Evolutionary conservation across 495 filamentous ascomycete genomes (phyloP), one percentile per base, ranked within the genome.

Genomic region (Trichocladium antarcticum): DNA sequence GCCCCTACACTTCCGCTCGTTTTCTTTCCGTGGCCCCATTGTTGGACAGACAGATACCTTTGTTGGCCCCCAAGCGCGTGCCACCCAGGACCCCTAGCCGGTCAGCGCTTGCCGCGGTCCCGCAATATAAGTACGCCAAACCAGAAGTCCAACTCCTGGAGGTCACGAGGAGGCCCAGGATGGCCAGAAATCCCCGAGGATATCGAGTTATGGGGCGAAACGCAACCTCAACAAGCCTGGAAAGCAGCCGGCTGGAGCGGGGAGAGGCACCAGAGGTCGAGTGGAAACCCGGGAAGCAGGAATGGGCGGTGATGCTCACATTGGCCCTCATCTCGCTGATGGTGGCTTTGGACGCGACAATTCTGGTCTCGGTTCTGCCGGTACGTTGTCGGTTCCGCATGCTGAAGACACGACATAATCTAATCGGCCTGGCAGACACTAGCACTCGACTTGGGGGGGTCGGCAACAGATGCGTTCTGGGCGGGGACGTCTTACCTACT

Each of bases 301-400:
- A 69, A 49, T 64, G 57, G 6, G 60, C 64, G 10, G 61, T 75
- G 15, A 69, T 76, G 49, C 42, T 62, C 34, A 68, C 64, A 7
- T 50, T 76, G n/a, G 59, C 64, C n/a, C 16, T 74, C 32, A 58
- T 73, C 11, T 72, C 68, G 21, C 61, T 80, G 29, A 70, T 76
- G 55, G 71, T 75, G 0, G 65, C 74, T 1, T 62, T 80, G n/a
- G 76, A 80, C 47, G 69, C 74, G 1, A 75, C 73, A n/a, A 72
- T 79, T 21, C 47, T 80, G 7, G 67, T 74, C 7, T 64, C 74
- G 3, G 65, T 67, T 2, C 54, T 75, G 10, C 63, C 67, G 6
- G 65, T 70, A 36, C 59, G 58, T 39, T 3, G 17, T 19, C 20
- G 16, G 10, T 12, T 42, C 24, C 2, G 29, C 24, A 15, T 32